A percentile compares a stretch with the other conserved stretches of the same genome.
phyloP scores from a whole-genome alignment of 768 basidiomycete genomes.

The Xerocomellus chrysenteron region DNA sequence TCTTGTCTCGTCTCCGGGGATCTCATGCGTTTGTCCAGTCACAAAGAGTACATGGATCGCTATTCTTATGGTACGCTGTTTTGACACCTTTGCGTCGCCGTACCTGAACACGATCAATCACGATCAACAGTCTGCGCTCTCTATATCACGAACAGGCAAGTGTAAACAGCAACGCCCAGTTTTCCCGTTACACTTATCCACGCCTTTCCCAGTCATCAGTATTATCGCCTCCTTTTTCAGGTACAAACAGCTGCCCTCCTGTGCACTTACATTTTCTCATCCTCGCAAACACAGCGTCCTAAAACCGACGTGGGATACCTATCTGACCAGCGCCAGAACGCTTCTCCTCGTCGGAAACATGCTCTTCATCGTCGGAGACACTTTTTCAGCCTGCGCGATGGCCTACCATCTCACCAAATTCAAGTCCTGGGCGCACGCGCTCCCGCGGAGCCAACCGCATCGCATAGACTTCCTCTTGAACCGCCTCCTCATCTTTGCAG shows the following conservation, averaged over 20 bases:
- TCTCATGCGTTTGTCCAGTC: constrained; percentile 17
- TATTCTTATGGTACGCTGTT: constrained; percentile 17
- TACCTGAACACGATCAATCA: not conserved
- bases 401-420: constrained; percentile 21
- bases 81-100: not conserved
- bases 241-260: not conserved
- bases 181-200: not conserved
- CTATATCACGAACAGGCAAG: constrained; percentile 24
- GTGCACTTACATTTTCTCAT: not conserved
- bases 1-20: not conserved
- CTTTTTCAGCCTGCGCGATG: constrained; percentile 20
- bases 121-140: constrained; percentile 11
- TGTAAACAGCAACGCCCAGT: not conserved
- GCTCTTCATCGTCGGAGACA: constrained; percentile 27
- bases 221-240: constrained; percentile 14
- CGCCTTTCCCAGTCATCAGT: constrained; percentile 13
- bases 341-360: constrained; percentile 21
- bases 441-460: not conserved
- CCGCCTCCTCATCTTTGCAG: constrained; percentile 22
- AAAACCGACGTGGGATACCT: constrained; percentile 10
- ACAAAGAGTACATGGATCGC: constrained; percentile 14
- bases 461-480: constrained; percentile 25
- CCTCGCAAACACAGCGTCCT: constrained; percentile 5
- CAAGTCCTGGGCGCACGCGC: constrained; percentile 7
- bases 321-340: not conserved